Evolutionary conservation across 2,329 filamentous ascomycete genomes (phyloP).

Genomic region (Pseudogymnoascus sp.): DNA sequence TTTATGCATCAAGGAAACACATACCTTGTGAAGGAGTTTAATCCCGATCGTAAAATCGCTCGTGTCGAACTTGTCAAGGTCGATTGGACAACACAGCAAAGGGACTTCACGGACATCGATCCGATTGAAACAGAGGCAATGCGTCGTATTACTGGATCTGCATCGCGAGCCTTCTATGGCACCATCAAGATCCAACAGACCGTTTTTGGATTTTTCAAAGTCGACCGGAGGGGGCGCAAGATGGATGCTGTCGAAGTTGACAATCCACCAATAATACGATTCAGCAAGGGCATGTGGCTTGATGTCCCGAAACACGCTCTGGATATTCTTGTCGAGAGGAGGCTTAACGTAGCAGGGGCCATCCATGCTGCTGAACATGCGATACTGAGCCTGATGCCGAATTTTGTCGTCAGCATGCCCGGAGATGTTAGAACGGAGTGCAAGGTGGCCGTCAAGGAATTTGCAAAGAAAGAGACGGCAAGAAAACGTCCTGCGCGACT

Average conservation of each 20-base stretch:
- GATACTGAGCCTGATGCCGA: slow-evolving; percentile 77
- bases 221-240: slow-evolving; percentile 78
- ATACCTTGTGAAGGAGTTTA: slow-evolving; percentile 86
- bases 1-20: slow-evolving; percentile 93
- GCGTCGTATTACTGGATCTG: slow-evolving; percentile 56
- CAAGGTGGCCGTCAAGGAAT: slow-evolving; percentile 82
- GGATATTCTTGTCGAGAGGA: slow-evolving; percentile 64
- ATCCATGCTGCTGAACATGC: slow-evolving; percentile 96
- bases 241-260: slow-evolving; percentile 89
- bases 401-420: slow-evolving; percentile 81
- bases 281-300: slow-evolving; percentile 89
- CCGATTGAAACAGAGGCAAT: slow-evolving; percentile 87
- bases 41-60: slow-evolving; percentile 71
- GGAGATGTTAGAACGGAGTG: slow-evolving; percentile 93
- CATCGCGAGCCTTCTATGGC: slow-evolving; percentile 74
- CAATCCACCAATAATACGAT: slow-evolving; percentile 80
- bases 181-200: slow-evolving; percentile 77
- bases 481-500: slow-evolving; percentile 81
- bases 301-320: slow-evolving; percentile 77
- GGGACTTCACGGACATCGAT: slow-evolving; percentile 91
- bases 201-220: slow-evolving; percentile 95
- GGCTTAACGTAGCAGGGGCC: slow-evolving; percentile 75
- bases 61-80: slow-evolving; percentile 84
- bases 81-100: slow-evolving; percentile 89
- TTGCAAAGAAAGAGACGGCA: slow-evolving; percentile 59